These are phyloP conservation scores for Syncephalastrum racemosum DNA, from an alignment of 371 early-diverging fungal genomes.

Conservation along the genomic window DNA sequence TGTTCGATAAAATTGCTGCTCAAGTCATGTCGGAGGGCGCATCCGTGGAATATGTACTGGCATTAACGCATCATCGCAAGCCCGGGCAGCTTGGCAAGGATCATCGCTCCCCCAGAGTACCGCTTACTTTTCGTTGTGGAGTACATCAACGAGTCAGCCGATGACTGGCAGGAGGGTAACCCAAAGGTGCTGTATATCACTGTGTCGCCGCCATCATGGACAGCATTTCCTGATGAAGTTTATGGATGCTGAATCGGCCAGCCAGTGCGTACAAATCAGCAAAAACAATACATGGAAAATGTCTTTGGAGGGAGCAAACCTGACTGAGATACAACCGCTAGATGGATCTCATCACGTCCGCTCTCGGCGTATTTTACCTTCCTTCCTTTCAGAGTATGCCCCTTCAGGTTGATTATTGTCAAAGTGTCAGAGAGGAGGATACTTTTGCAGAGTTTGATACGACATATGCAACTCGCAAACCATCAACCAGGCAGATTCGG, in stretches of 20 bases:
- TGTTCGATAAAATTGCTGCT: too few species aligned
- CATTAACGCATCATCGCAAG: conserved; percentile 1
- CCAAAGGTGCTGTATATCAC: conserved; percentile 8
- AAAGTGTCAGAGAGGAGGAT: too few species aligned
- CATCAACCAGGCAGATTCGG: too few species aligned
- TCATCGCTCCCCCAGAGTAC: conserved; percentile 6
- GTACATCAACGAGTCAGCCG: conserved; percentile 8
- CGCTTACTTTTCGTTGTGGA: conserved; percentile 2
- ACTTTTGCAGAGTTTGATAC: too few species aligned
- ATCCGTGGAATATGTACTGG: conserved; percentile 4
- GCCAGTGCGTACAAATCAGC: conserved; percentile 5
- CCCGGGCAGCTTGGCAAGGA: background rate
- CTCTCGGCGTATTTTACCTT: too few species aligned
- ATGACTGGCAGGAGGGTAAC: conserved; percentile 11
- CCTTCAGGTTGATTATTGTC: too few species aligned
- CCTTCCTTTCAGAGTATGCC: too few species aligned
- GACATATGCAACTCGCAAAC: too few species aligned
- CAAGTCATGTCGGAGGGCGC: too few species aligned
- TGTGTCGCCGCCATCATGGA: conserved; percentile 11
- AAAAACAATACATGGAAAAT: conserved; percentile 1
- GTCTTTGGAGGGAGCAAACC: background rate
- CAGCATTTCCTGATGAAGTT: conserved; percentile 5
- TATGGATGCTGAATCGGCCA: background rate
- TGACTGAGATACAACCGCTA: background rate
- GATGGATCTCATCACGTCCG: conserved; percentile 9